These are phyloP conservation scores for Houttuynia cordata DNA, from an alignment of 164 flowering plant species.

Conservation along the genomic window DNA sequence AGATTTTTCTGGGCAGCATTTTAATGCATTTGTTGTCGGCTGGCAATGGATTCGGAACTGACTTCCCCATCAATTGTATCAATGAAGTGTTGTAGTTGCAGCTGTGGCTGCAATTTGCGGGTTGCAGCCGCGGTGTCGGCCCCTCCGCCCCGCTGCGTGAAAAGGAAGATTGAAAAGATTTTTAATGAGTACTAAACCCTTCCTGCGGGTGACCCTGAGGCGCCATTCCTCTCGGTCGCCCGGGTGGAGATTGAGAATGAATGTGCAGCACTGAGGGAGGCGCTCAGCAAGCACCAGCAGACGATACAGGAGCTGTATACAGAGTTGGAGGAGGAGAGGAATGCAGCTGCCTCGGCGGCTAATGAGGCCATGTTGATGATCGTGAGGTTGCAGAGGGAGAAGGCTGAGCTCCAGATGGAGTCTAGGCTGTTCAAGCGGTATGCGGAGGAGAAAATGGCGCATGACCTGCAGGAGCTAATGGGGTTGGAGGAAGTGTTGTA, in stretches of 20 bases:
- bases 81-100: conserved; percentile 44
- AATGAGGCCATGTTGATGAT: conserved; percentile 98
- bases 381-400: conserved; percentile 87
- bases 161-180: conserved; percentile 53
- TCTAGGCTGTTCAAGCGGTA: conserved; percentile 74
- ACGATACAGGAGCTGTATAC: conserved; percentile 50
- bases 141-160: conserved; percentile 35
- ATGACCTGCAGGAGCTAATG: conserved; percentile 65
- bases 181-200: conserved; percentile 15
- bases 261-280: conserved; percentile 58
- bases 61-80: conserved; percentile 19
- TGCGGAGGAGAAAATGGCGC: conserved; percentile 88
- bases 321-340: conserved; percentile 89
- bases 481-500: conserved; percentile 70
- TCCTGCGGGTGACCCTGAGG: neutral
- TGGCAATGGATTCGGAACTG: conserved; percentile 32
- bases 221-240: conserved; percentile 28
- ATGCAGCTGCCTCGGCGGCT: conserved; percentile 86
- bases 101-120: conserved; percentile 34
- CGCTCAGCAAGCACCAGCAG: conserved; percentile 58
- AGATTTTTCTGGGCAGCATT: neutral
- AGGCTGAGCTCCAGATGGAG: conserved; percentile 88
- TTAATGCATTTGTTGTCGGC: neutral
- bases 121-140: neutral
- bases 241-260: conserved; percentile 76